These are phyloP conservation scores for Ophiocordyceps sinensis DNA, from an alignment of 2,329 filamentous ascomycete genomes.

Conservation along the genomic window DNA sequence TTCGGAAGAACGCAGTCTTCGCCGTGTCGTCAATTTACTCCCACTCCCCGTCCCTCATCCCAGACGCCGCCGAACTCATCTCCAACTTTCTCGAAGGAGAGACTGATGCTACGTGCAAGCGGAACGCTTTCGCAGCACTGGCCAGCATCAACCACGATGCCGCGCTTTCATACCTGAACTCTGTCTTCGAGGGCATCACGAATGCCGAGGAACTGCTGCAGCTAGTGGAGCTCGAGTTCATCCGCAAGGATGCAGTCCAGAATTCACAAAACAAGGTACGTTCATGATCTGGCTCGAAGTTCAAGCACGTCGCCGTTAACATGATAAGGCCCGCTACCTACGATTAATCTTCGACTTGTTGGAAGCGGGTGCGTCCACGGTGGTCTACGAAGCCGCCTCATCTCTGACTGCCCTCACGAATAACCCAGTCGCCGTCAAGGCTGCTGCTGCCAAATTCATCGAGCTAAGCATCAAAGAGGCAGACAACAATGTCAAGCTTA, in stretches of 20 bases:
- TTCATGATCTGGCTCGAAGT: conserved; percentile 2
- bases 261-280: conserved; percentile 85
- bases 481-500: conserved; percentile 98
- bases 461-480: conserved; percentile 95
- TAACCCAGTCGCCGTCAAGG: conserved; percentile 96
- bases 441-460: conserved; percentile 89
- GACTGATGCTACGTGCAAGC: conserved; percentile 89
- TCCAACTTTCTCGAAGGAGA: conserved; percentile 80
- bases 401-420: conserved; percentile 86
- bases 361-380: conserved; percentile 83
- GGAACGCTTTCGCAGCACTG: conserved; percentile 90
- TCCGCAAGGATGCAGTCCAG: conserved; percentile 89
- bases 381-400: conserved; percentile 94
- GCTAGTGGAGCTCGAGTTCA: conserved; percentile 90
- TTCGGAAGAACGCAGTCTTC: conserved; percentile 95
- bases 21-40: conserved; percentile 85
- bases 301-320: conserved; percentile 11
- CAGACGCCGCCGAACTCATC: conserved; percentile 87
- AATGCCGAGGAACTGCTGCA: conserved; percentile 91
- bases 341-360: conserved; percentile 92
- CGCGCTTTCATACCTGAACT: conserved; percentile 74
- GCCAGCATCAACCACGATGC: conserved; percentile 87
- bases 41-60: conserved; percentile 83
- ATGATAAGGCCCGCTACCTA: conserved; percentile 62
- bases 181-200: conserved; percentile 82